A percentile compares a stretch with the other conserved stretches of the same genome.
phyloP scores from a whole-genome alignment of 2,329 filamentous ascomycete species.

The Fusarium praegraminearum region DNA sequence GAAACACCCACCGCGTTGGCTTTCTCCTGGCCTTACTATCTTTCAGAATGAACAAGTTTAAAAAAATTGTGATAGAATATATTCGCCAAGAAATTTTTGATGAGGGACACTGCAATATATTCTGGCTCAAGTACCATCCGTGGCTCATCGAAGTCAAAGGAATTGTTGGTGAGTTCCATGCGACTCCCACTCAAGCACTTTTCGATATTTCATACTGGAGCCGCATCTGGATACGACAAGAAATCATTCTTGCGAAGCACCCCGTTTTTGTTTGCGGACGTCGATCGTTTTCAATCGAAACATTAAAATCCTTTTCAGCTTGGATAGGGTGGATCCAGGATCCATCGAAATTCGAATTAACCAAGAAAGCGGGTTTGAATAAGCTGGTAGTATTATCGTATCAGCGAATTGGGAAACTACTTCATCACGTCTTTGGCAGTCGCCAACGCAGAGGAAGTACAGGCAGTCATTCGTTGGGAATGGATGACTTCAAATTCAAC shows the following conservation, averaged over 20 bases:
- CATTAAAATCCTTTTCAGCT: not conserved
- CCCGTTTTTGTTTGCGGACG: conserved; percentile 13
- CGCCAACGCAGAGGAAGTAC: not conserved
- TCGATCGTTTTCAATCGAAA: not conserved
- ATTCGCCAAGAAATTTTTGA: not conserved
- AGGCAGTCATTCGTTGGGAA: not conserved
- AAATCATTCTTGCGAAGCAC: conserved; percentile 5
- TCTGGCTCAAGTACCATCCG: not conserved
- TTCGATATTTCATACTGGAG: conserved; percentile 2
- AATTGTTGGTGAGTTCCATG: not conserved
- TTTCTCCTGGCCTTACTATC: not conserved
- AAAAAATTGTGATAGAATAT: not conserved
- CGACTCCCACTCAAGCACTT: not conserved
- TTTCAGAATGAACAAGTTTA: not conserved
- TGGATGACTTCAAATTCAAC: not conserved
- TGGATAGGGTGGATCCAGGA: conserved; percentile 1
- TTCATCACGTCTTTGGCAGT: not conserved
- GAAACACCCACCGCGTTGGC: not conserved
- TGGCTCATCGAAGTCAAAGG: not conserved
- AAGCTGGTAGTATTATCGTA: not conserved
- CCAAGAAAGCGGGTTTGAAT: not conserved
- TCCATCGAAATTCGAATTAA: not conserved
- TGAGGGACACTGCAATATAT: not conserved
- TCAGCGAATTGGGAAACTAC: not conserved
- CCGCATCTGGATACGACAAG: conserved; percentile 22